Evolutionary conservation across 2,329 filamentous ascomycete genomes (phyloP), one percentile per base, ranked within the genome.

Genomic region (Bipolaris bicolor): DNA sequence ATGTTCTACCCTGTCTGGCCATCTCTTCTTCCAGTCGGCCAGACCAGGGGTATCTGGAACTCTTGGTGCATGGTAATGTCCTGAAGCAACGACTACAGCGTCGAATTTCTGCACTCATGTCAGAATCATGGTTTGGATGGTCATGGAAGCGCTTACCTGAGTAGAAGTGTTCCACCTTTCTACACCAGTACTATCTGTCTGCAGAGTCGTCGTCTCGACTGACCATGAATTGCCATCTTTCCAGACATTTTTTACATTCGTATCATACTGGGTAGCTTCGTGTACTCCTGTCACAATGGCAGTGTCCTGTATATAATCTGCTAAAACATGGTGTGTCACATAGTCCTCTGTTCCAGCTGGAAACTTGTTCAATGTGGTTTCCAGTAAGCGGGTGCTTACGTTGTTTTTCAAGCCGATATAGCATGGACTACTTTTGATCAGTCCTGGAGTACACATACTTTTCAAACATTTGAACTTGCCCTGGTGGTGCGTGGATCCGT

Each of bases 261-360:
- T 89, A 43, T 86, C 77, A 63, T 85, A 88, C 0, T 76, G 66
- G 0, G 85, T 86, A 7, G 79, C 66, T 0, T 77, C 70, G 2
- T 84, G 71, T 0, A 88, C 82, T 0, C 81, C 82, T 1, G 82
- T 79, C 1, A 79, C 73, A 0, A 62, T 61, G 0, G 87, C 82
- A 0, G 87, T 83, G n/a, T 82, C 79, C 57, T 87, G 83, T 4
- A 90, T 82, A 64, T 90, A 90, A 1, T 82, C 75, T 33, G 82
- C 82, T 7, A 90, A 74, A 0, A 83, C 78, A 15, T 75, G 66
- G 57, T 90, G 88, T 2, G 77, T 81, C 4, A 88, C 83, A 57
- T 84, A 85, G 15, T 86, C 83, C 2, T 82, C 81, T 0, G 86
- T 89, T 0, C 83, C 84, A 5, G 81, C 72, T 0, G 86, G 85